phyloP scores from a whole-genome alignment of 176 grass and related monocot genomes.

The Poa annua region DNA sequence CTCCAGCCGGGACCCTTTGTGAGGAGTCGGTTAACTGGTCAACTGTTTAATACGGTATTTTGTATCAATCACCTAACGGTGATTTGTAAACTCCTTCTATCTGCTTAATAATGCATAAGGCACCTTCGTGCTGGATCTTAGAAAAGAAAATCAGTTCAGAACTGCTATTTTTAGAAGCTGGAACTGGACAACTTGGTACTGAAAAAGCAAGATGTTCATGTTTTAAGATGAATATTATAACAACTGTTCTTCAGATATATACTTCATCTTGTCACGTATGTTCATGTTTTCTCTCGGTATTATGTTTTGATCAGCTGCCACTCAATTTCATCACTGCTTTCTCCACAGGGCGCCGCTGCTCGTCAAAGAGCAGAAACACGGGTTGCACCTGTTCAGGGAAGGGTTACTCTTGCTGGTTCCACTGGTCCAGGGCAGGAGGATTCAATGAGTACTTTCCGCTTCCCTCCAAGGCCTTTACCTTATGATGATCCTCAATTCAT shows the following conservation, averaged over 20 bases:
- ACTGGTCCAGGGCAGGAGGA: constrained; percentile 29
- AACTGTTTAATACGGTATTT: too few species aligned
- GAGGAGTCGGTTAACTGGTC: too few species aligned
- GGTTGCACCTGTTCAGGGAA: constrained; percentile 53
- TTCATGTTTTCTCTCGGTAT: not conserved
- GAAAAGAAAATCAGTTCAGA: not conserved
- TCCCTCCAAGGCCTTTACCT: constrained; percentile 72
- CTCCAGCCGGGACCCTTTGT: too few species aligned
- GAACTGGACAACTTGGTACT: constrained; percentile 3
- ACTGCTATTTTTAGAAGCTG: constrained; percentile 37
- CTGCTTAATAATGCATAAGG: too few species aligned
- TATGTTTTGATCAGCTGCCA: constrained; percentile 16
- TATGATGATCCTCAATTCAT: constrained; percentile 70
- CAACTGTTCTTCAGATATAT: not conserved
- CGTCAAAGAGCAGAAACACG: constrained; percentile 60
- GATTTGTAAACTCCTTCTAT: too few species aligned
- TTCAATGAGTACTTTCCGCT: constrained; percentile 55
- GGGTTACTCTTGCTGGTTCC: constrained; percentile 35
- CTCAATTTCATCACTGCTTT: constrained; percentile 7
- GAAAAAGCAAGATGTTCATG: constrained; percentile 25
- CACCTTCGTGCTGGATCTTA: too few species aligned
- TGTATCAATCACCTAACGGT: too few species aligned
- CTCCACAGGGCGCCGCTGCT: constrained; percentile 46
- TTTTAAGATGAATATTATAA: not conserved
- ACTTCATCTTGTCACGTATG: not conserved